phyloP scores from a whole-genome alignment of 2,329 filamentous ascomycete genomes.

The Colletotrichum somersetense region DNA sequence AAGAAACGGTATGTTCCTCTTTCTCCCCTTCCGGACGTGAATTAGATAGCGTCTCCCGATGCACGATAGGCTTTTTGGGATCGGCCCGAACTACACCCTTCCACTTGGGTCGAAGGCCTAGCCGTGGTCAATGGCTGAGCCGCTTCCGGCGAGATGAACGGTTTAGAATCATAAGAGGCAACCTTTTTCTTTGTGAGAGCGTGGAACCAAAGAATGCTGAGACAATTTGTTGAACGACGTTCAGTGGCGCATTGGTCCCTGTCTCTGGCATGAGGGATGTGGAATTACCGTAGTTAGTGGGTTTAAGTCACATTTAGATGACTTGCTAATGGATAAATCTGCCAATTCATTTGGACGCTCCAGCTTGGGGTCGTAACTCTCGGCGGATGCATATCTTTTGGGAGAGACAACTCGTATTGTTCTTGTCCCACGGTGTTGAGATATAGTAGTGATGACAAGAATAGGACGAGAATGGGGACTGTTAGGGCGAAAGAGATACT shows the following conservation, averaged over 20 bases:
- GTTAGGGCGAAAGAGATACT: background rate
- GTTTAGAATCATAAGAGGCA: background rate
- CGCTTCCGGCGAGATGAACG: conserved; percentile 13
- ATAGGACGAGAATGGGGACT: background rate
- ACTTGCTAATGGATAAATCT: conserved; percentile 53
- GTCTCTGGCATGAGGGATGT: background rate
- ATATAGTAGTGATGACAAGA: background rate
- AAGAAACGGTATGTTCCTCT: background rate
- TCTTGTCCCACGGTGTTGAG: background rate
- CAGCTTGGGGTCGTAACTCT: background rate
- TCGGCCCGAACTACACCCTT: background rate
- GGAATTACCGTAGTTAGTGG: background rate
- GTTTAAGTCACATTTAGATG: conserved; percentile 53
- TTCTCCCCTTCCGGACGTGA: background rate
- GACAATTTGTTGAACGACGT: conserved; percentile 9
- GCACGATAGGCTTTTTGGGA: background rate
- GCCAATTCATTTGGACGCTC: background rate
- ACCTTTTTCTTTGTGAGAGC: background rate
- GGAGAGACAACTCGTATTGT: background rate
- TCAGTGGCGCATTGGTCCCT: conserved; percentile 3
- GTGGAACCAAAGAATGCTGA: background rate
- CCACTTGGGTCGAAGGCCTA: background rate
- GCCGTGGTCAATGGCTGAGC: background rate
- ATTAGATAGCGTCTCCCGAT: background rate
- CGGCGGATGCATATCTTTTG: background rate